phyloP scores from a whole-genome alignment of 163 green algal genomes.

The Scenedesmus sp. region DNA sequence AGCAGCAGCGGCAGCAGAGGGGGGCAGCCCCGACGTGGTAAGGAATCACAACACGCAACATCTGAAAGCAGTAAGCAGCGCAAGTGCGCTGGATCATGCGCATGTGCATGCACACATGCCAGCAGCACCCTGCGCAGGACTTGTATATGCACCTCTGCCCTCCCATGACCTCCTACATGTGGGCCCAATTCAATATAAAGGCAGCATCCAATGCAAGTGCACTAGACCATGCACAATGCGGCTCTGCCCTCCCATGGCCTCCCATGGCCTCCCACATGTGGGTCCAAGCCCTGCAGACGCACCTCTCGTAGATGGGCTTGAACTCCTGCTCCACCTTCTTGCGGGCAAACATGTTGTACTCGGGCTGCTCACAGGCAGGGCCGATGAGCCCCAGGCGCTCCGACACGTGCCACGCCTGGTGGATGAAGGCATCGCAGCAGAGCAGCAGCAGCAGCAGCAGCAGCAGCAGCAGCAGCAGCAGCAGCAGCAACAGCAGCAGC shows the following conservation, averaged over 20 bases:
- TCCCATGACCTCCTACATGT: too few relatives aligned
- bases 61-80: too few relatives aligned
- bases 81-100: too few relatives aligned
- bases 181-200: too few relatives aligned
- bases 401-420: constrained; percentile 70
- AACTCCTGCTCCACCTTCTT: constrained; percentile 81
- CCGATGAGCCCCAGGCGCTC: constrained; percentile 76
- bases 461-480: not conserved
- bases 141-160: too few relatives aligned
- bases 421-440: not conserved
- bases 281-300: not conserved
- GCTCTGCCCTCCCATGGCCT: too few relatives aligned
- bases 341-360: constrained; percentile 92
- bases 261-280: too few relatives aligned
- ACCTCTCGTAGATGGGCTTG: constrained; percentile 73
- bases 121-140: too few relatives aligned
- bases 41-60: too few relatives aligned
- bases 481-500: not conserved
- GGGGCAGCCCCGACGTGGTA: too few relatives aligned
- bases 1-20: not conserved
- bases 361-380: constrained; percentile 82
- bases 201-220: not conserved
- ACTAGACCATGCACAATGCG: not conserved
- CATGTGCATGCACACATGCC: too few relatives aligned
- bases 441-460: not conserved